Conservation (phyloP, 2,329 filamentous ascomycete genomes). For the Rutstroemia sp. region DNA sequence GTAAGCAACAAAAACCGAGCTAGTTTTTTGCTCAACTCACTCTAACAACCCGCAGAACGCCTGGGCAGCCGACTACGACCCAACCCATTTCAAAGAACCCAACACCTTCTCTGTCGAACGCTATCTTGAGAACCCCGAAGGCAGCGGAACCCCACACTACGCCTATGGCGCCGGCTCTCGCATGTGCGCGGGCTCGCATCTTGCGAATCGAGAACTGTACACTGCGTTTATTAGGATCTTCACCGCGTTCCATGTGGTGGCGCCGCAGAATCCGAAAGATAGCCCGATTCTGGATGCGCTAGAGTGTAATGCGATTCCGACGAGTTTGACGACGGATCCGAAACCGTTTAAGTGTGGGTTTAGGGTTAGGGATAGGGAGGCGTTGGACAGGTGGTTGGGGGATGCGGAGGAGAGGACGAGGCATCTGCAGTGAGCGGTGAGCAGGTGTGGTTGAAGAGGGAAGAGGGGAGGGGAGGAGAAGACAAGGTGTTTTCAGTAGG, state of each 20-base stretch:
- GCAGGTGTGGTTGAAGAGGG: too few species aligned
- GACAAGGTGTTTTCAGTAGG: neutral
- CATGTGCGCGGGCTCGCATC: slow-evolving; percentile 56
- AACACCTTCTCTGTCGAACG: slow-evolving; percentile 61
- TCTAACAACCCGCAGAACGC: slow-evolving; percentile 46
- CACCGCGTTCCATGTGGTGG: slow-evolving; percentile 48
- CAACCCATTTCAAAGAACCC: slow-evolving; percentile 57
- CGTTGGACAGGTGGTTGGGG: slow-evolving; percentile 45
- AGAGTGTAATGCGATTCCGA: slow-evolving; percentile 49
- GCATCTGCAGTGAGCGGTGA: slow-evolving; percentile 4
- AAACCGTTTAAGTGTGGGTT: slow-evolving; percentile 56
- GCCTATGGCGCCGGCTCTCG: slow-evolving; percentile 55
- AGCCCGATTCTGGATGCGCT: slow-evolving; percentile 48
- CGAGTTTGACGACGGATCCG: slow-evolving; percentile 52
- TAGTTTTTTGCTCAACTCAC: neutral
- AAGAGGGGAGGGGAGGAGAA: neutral
- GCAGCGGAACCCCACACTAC: slow-evolving; percentile 51
- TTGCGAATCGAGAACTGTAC: slow-evolving; percentile 57
- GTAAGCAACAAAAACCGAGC: neutral
- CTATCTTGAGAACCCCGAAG: slow-evolving; percentile 48
- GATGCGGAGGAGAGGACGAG: slow-evolving; percentile 30
- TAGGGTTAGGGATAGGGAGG: slow-evolving; percentile 38
- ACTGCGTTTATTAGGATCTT: slow-evolving; percentile 53
- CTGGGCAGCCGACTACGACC: slow-evolving; percentile 68
- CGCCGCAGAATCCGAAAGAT: slow-evolving; percentile 39